A percentile compares a stretch with the other conserved stretches of the same genome.
Evolutionary conservation across 2,329 filamentous ascomycete species (phyloP).

Genomic region (Coniosporium tulheliwenetii): DNA sequence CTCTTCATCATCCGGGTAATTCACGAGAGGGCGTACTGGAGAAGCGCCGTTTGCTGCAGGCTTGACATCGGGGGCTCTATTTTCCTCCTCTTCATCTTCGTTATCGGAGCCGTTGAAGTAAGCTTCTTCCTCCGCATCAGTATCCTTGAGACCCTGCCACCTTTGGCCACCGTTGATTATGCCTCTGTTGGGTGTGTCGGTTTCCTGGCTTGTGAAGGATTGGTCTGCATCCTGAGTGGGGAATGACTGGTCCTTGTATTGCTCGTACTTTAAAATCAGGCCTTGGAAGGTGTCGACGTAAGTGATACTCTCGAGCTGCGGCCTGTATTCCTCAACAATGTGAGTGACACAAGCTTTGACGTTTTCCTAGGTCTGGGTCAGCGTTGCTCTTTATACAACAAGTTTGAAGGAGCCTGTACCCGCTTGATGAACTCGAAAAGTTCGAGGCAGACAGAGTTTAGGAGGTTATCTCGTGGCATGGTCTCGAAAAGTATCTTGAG

Average conservation of each 20-base stretch:
- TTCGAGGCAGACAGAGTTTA: constrained; percentile 87
- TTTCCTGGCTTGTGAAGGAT: constrained; percentile 54
- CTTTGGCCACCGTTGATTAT: constrained; percentile 41
- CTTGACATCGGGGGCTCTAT: constrained; percentile 16
- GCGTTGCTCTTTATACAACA: not conserved
- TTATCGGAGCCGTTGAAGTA: constrained; percentile 90
- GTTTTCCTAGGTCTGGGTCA: constrained; percentile 39
- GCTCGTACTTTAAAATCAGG: constrained; percentile 63
- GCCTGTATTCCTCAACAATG: constrained; percentile 69
- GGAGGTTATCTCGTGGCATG: constrained; percentile 80
- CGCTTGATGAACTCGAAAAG: constrained; percentile 78
- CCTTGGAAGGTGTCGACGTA: constrained; percentile 76
- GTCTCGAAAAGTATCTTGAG: constrained; percentile 71
- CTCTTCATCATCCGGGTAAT: constrained; percentile 81
- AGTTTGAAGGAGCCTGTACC: constrained; percentile 3
- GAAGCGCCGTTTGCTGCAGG: constrained; percentile 45
- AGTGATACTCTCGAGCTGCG: constrained; percentile 57
- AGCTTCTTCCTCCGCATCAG: constrained; percentile 75
- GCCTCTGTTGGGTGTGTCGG: constrained; percentile 30
- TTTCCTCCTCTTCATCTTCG: constrained; percentile 50
- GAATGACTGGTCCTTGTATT: constrained; percentile 50
- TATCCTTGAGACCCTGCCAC: constrained; percentile 62
- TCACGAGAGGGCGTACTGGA: constrained; percentile 61
- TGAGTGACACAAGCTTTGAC: constrained; percentile 71
- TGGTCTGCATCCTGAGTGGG: constrained; percentile 8